Evolutionary conservation across 768 basidiomycete genomes (phyloP).

Genomic region (Amanita jacksonii): DNA sequence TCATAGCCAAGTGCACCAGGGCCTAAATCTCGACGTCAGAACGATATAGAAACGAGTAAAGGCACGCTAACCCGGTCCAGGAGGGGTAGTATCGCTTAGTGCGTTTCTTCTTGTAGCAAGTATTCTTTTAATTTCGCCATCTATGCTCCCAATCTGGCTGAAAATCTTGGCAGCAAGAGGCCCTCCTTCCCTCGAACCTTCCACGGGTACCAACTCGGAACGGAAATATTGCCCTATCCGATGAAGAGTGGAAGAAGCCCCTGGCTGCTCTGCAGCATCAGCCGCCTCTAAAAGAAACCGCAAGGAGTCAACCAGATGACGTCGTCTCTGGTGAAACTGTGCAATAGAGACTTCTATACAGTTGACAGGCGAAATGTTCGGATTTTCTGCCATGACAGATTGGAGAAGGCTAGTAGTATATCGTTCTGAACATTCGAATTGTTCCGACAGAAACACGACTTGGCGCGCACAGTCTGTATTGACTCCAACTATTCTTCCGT

Average conservation of each 20-base stretch:
- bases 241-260: constrained; percentile 36
- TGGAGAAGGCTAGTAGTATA: constrained; percentile 65
- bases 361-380: constrained; percentile 48
- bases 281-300: constrained; percentile 60
- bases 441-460: constrained; percentile 67
- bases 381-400: constrained; percentile 49
- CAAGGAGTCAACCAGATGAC: constrained; percentile 62
- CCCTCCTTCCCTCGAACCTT: constrained; percentile 24
- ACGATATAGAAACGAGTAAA: not conserved
- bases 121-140: constrained; percentile 40
- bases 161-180: constrained; percentile 48
- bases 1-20: constrained; percentile 51
- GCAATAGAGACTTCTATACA: constrained; percentile 59
- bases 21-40: constrained; percentile 19
- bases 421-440: constrained; percentile 77
- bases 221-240: constrained; percentile 47
- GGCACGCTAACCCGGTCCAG: constrained; percentile 40
- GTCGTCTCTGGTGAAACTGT: constrained; percentile 60
- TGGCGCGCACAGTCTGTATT: constrained; percentile 76
- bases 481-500: constrained; percentile 60
- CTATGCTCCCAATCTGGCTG: constrained; percentile 53
- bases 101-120: constrained; percentile 56
- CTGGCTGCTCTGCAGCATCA: constrained; percentile 33
- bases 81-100: constrained; percentile 47
- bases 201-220: constrained; percentile 40